Percentiles rank a stretch among this genome's conserved stretches.
These are phyloP conservation scores for Lanmaoa pseudosensibilis DNA, from an alignment of 768 basidiomycete genomes.

Conservation along the genomic window DNA sequence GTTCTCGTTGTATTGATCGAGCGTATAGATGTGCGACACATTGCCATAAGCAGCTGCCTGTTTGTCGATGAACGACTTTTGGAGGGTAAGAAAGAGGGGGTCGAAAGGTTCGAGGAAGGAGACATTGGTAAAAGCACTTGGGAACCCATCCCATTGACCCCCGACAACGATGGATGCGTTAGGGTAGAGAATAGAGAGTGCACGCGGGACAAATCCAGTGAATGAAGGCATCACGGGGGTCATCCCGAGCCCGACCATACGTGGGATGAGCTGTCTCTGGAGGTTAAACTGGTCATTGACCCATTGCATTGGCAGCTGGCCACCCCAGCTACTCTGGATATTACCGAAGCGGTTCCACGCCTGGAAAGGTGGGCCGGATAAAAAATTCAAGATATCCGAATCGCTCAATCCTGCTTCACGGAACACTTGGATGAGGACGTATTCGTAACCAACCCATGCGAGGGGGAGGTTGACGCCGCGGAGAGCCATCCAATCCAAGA, in stretches of 20 bases:
- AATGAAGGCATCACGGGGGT: slow-evolving; percentile 43
- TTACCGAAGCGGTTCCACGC: slow-evolving; percentile 47
- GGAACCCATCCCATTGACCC: slow-evolving; percentile 38
- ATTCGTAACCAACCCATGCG: slow-evolving; percentile 43
- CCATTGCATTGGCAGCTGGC: slow-evolving; percentile 38
- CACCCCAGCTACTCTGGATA: slow-evolving; percentile 42
- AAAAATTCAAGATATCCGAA: slow-evolving; percentile 34
- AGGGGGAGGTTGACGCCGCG: slow-evolving; percentile 43
- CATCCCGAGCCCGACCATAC: slow-evolving; percentile 45
- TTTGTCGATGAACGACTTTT: slow-evolving; percentile 40
- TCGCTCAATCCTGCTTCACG: slow-evolving; percentile 39
- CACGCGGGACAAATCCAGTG: slow-evolving; percentile 42
- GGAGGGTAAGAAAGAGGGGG: slow-evolving; percentile 36
- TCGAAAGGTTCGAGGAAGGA: slow-evolving; percentile 44
- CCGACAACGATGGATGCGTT: slow-evolving; percentile 38
- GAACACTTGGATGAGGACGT: slow-evolving; percentile 37
- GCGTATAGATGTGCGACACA: slow-evolving; percentile 43
- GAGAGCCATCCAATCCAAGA: slow-evolving; percentile 44
- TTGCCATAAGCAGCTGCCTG: slow-evolving; percentile 39
- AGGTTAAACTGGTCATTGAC: slow-evolving; percentile 38
- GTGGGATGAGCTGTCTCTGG: slow-evolving; percentile 37
- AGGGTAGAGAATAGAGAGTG: slow-evolving; percentile 31
- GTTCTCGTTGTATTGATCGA: slow-evolving; percentile 47
- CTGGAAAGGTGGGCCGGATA: slow-evolving; percentile 42
- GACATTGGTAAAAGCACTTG: slow-evolving; percentile 34